Percentiles rank a stretch among this genome's conserved stretches.
Conservation (phyloP, 805 yeast genomes). For the Saccharomycopsis amapae region DNA sequence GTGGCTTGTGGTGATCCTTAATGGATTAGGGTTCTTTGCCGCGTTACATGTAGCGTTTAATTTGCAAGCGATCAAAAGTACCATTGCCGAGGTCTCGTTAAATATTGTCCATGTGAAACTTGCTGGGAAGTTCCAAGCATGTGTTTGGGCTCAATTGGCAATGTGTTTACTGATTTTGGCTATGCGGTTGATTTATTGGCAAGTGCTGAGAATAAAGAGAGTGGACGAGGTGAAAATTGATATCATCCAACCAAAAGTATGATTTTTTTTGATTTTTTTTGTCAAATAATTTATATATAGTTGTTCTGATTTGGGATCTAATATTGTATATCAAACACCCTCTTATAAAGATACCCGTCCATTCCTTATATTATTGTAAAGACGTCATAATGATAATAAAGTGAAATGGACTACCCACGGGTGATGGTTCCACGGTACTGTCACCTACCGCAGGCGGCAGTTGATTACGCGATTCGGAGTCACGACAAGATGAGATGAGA, state of each 20-base stretch:
- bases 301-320: too few relatives aligned
- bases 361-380: too few relatives aligned
- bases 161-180: constrained; percentile 4
- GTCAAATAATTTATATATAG: too few relatives aligned
- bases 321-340: too few relatives aligned
- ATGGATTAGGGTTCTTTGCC: constrained; percentile 3
- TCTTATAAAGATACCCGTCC: too few relatives aligned
- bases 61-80: neutral
- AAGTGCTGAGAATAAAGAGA: neutral
- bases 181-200: neutral
- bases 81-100: constrained; percentile 7
- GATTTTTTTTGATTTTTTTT: too few relatives aligned
- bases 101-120: constrained; percentile 6
- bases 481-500: too few relatives aligned
- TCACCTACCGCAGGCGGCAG: too few relatives aligned
- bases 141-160: constrained; percentile 12
- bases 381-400: too few relatives aligned
- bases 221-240: constrained; percentile 10
- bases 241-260: constrained; percentile 19
- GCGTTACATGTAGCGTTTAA: constrained; percentile 9
- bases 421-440: too few relatives aligned
- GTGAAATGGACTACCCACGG: too few relatives aligned
- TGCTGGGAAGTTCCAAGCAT: neutral
- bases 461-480: too few relatives aligned
- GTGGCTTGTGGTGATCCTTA: neutral